Evolutionary conservation across 1,284 basidiomycete species (phyloP), one percentile per base, ranked within the genome.

Genomic region (Agaricales sp.): DNA sequence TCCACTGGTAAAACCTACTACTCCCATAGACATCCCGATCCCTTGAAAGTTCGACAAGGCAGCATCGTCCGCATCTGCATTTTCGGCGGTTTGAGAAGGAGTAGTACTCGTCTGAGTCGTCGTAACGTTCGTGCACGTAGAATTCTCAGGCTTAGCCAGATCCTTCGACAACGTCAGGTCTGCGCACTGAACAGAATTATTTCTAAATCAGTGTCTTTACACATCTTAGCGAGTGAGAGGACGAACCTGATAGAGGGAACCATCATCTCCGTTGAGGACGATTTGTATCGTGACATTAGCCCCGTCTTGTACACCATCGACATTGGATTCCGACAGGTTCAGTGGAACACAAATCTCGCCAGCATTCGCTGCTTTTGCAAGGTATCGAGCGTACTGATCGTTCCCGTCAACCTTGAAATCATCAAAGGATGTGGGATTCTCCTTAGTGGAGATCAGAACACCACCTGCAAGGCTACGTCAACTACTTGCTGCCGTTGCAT

Each of bases 331-430:
- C 0, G 62, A 57, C 26, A 82, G 61, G 57, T 80, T 64, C 30
- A 82, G 67, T 6, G 74, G 73, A 53, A 78, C 72, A 56, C 80
- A 82, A 43, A 65, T 67, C 6, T 64, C 61, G 11, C 80, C 79
- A 39, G 72, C 63, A 41, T 63, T 57, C 3, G 63, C 65, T 43
- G 70, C 64, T 54, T 73, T 58, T 2, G 60, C 68, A 58, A 71
- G 75, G 43, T 65, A 63, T 18, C 63, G 63, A 13, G 74, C 67
- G 26, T 64, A 58, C 41, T 68, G 55, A 49, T 68, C 61, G 30
- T 64, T 55, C 8, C 67, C 67, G 24, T 58, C 59, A 1, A 65
- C 53, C 45, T 68, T 74, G 61, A 83, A 86, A 55, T 77, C 65
- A 45, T 66, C 59, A 52, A 80, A 80, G 13, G 65, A 69, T 3